These are phyloP conservation scores for Salvia hispanica DNA, from an alignment of 257 asterid species.

Conservation along the genomic window DNA sequence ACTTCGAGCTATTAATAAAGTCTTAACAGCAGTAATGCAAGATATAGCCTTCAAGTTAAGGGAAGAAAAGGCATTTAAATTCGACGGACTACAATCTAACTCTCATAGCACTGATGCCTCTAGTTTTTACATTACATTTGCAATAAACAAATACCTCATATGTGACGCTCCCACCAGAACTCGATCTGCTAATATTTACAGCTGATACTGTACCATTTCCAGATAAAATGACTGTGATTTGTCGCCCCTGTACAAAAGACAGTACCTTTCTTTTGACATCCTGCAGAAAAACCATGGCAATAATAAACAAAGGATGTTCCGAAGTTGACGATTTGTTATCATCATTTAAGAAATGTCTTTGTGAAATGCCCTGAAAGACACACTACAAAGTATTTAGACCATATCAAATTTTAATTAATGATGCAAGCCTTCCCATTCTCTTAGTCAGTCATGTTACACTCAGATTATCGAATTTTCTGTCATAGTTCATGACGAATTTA, in stretches of 20 bases:
- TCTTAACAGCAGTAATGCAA: neutral
- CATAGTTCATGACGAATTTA: too few species aligned
- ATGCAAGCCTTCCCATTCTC: constrained; percentile 9
- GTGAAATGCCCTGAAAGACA: constrained; percentile 1
- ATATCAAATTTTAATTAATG: neutral
- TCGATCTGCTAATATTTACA: constrained; percentile 51
- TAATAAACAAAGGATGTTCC: neutral
- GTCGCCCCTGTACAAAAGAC: constrained; percentile 53
- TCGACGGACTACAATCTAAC: too few species aligned
- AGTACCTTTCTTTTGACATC: constrained; percentile 60
- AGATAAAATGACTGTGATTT: constrained; percentile 51
- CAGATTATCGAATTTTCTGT: neutral
- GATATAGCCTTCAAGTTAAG: too few species aligned
- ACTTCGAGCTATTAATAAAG: neutral
- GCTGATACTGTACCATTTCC: constrained; percentile 59
- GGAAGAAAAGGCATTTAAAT: too few species aligned
- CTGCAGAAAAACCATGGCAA: constrained; percentile 39
- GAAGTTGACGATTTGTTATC: neutral
- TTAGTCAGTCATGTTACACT: neutral
- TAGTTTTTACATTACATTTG: neutral
- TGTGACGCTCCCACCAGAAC: constrained; percentile 58
- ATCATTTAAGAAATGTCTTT: neutral
- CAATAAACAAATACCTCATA: constrained; percentile 52
- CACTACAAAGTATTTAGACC: neutral
- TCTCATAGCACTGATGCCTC: too few species aligned